Base-by-base conservation (phyloP, 805 yeast species). In the Lachancea mirantina region DNA sequence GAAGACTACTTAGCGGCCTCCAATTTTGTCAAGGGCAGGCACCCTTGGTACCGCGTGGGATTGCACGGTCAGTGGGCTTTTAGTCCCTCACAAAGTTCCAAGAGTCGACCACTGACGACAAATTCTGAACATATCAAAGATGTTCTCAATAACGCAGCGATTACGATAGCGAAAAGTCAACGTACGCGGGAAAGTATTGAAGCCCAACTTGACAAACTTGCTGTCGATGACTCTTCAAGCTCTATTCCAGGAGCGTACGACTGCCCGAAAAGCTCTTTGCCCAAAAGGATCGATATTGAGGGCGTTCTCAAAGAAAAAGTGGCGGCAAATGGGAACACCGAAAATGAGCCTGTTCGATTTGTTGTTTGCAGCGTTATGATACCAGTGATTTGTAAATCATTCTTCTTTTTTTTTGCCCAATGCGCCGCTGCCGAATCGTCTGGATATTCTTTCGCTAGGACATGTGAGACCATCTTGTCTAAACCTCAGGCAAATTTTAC, bases 1-100 rank as follows among this genome's bases (percentile, higher is more conserved):
- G 11, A 23, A 23, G 13, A 7, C 26, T 19, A 8, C 10, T n/a
- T n/a, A n/a, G n/a, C n/a, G n/a, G n/a, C n/a, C n/a, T n/a, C n/a
- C n/a, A 33, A 33, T 16, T 33, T 33, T 14, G 26, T n/a, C 5
- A 13, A 25, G 9, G 32, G 32, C 3, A 33, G 15, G 25, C 36
- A 33, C 9, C 24, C 30, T 3, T 33, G 36, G 36, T 33, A 33
- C 18, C 28, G 23, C 8, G n/a, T n/a, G n/a, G n/a, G n/a, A n/a
- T n/a, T n/a, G n/a, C n/a, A n/a, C n/a, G n/a, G n/a, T n/a, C n/a
- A n/a, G n/a, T n/a, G n/a, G n/a, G n/a, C n/a, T n/a, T n/a, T n/a
- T n/a, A 21, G 14, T 23, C 19, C 5, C 19, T 5, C n/a, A n/a
- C 20, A 17, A 14, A 14, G 14, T 23, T 23, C 26, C 15, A 5